Evolutionary conservation across 805 yeast genomes (phyloP).

Genomic region (Metschnikowia anglica): DNA sequence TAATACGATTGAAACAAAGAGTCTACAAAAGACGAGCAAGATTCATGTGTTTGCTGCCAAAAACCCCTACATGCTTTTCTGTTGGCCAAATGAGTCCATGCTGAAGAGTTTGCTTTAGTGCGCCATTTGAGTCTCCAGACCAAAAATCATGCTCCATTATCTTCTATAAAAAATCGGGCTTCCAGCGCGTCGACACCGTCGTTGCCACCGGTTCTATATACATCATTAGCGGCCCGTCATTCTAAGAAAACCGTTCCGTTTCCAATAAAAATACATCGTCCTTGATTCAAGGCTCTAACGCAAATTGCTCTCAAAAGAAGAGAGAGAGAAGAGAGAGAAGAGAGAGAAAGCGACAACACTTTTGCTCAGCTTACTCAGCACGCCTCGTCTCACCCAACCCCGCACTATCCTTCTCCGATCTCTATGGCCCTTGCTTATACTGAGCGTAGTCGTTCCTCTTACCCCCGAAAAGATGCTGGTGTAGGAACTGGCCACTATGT

Average conservation of each 20-base stretch:
- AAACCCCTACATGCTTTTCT: no score
- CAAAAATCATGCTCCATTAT: conserved; percentile 1
- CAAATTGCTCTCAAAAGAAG: no score
- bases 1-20: no score
- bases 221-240: conserved; percentile 2
- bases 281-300: no score
- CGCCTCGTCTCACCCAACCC: no score
- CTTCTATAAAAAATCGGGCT: conserved; percentile 1
- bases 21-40: no score
- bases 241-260: neutral
- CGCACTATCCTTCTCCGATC: neutral
- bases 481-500: conserved; percentile 20
- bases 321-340: neutral
- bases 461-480: conserved; percentile 21
- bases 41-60: no score
- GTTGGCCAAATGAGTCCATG: no score
- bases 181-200: neutral
- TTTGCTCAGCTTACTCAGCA: no score
- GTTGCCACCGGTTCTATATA: conserved; percentile 1
- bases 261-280: neutral
- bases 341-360: neutral
- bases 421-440: conserved; percentile 16
- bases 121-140: no score
- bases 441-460: conserved; percentile 22
- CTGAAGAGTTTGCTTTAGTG: no score